Base-by-base conservation (phyloP, 1,284 basidiomycete genomes). In the Bjerkandera adusta region DNA sequence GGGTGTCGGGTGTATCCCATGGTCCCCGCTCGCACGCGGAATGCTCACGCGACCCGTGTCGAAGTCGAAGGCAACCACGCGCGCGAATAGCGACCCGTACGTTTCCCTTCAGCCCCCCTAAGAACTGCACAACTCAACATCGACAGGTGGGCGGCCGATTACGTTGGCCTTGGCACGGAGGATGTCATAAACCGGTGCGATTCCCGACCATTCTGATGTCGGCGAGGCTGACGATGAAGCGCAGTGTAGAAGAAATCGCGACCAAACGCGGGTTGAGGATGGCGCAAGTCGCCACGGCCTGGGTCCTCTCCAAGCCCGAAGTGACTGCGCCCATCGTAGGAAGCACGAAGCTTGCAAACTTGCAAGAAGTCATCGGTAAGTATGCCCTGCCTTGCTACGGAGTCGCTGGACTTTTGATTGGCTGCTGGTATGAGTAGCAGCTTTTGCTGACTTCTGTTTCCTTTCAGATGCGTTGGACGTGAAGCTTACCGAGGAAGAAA, bases 21-120 rank as follows among this genome's bases (percentile, higher is more conserved):
- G 66, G 63, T 73, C 71, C 3, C 75, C 76, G 1, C 65, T 79
- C 20, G 76, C 71, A 3, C 63, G 73, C 30, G 77, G 76, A 3
- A 51, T 73, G 4, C 62, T 77, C 6, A 68, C 70, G 15, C 66
- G 76, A 2, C 75, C 76, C 3, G 20, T 33, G 22, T 26, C 26
- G 3, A 32, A 37, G 13, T 29, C 12, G 16, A 73, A 69, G 3
- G 13, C 16, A 0, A 64, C 52, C 38, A 16, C 25, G 16, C 68
- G 68, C 20, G 61, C 58, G 3, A 38, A 62, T 18, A 64, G 57
- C 1, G 74, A 76, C 52, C 34, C 33, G 67, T 71, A 43, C 18
- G 52, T 46, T 2, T 27, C 13, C 16, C 3, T 18, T 8, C 24
- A 12, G 22, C 34, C 43, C 5, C 24, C 27, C 16, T 20, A 20